A percentile compares a stretch with the other conserved stretches of the same genome.
phyloP scores from a whole-genome alignment of 805 yeast species.

The Grigorovia humatica region DNA sequence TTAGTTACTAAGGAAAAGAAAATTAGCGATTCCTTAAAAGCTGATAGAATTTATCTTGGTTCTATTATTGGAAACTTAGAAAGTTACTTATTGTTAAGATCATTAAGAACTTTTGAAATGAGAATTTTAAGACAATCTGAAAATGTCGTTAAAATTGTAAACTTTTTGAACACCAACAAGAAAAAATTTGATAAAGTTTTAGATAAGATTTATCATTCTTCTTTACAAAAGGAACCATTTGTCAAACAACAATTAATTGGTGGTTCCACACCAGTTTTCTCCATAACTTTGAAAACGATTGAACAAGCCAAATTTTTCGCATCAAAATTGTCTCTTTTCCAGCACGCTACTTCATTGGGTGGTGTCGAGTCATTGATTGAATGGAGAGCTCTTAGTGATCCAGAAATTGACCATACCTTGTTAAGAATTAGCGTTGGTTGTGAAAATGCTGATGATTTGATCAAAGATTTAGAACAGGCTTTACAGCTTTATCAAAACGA shows the following conservation, averaged over 20 bases:
- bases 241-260: conserved; percentile 57
- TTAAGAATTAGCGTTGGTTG: conserved; percentile 73
- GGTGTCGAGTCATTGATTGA: conserved; percentile 87
- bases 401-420: conserved; percentile 42
- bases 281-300: conserved; percentile 37
- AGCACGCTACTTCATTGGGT: conserved; percentile 89
- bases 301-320: no score
- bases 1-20: conserved; percentile 49
- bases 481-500: conserved; percentile 15
- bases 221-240: conserved; percentile 61
- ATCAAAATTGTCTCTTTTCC: conserved; percentile 34
- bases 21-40: conserved; percentile 36
- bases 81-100: conserved; percentile 60
- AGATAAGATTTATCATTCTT: conserved; percentile 53
- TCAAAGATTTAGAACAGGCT: conserved; percentile 57
- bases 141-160: conserved; percentile 52
- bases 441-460: conserved; percentile 68
- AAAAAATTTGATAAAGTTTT: conserved; percentile 38
- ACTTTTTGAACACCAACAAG: conserved; percentile 43
- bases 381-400: conserved; percentile 75
- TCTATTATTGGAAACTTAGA: conserved; percentile 74
- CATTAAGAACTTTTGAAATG: conserved; percentile 70
- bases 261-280: conserved; percentile 63
- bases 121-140: conserved; percentile 58
- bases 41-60: conserved; percentile 65